Base-by-base conservation (phyloP, 768 basidiomycete genomes). In the Xerocomellus intermedius region DNA sequence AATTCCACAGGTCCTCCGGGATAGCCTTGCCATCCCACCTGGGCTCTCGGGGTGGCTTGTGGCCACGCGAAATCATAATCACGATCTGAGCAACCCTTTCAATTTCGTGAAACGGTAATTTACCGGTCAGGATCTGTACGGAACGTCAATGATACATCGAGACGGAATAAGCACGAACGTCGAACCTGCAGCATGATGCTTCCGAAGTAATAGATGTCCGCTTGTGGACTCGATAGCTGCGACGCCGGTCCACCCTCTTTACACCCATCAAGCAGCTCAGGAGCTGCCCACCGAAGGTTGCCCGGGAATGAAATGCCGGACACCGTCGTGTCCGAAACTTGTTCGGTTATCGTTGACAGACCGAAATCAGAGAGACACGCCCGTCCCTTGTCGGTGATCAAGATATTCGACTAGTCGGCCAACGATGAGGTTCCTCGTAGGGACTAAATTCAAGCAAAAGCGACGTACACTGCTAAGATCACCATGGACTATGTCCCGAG, bases 391-490 rank as follows among this genome's bases (percentile, higher is more conserved):
- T 42, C 6, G n/a, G 38, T 35, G 2, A 69, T 59, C 50, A 69
- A 54, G 52, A 69, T 24, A 17, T 69, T 69, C 6, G 56, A 55
- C 68, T 69, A 50, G 33, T 35, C 36, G 14, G 10, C 4, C 4
- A 32, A 42, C 1, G 14, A 50, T 63, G 14, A 65, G 43, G 7
- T 10, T 33, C 32, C 28, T 4, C 3, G 4, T 35, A 39, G 8
- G 14, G 26, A 38, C 8, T 12, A 7, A 12, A 46, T 32, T 33
- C 14, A n/a, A 22, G 21, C 0, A 26, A 5, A 28, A 32, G 17
- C 12, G 14, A 69, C 62, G 4, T 46, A 59, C 77, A 9, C 74
- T 69, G 55, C 75, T 75, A 17, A 78, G 45, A 43, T 78, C 77
- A 4, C 77, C 75, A 28, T 78, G 77, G 22, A 74, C 63, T 22